Evolutionary conservation across 2,329 filamentous ascomycete species (phyloP), one percentile per base, ranked within the genome.

Genomic region (Dothideomycetidae sp.): DNA sequence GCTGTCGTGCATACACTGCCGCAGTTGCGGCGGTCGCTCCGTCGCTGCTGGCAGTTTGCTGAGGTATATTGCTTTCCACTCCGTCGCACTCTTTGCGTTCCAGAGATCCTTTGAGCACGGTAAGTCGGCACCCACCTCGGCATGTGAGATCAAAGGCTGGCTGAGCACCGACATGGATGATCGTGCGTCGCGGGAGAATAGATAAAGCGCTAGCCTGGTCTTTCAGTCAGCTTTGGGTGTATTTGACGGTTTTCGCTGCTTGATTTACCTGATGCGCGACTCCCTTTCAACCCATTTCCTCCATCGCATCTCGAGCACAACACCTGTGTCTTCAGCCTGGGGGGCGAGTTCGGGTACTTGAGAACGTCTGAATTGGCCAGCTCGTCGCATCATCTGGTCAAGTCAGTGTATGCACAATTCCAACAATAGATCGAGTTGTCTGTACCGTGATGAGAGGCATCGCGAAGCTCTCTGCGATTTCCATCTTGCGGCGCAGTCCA

Each of bases 91-190:
- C 18, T 67, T 65, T 2, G 79, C 78, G 33, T 71, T 66, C 79
- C 79, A 85, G 2, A 84, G 53, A 10, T 69, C 64, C 37, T 68
- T 64, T 0, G 71, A 61, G 42, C 70, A 70, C 0, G 79, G 78
- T 0, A 84, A 54, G 1, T 77, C 75, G 2, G 81, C 57, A 3
- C 71, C 71, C 33, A 83, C 58, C 48, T 83, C 79, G 0, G 75
- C 67, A 48, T 81, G 83, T 0, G 78, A 78, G 45, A 82, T 71
- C 13, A 73, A 59, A 0, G 76, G 74, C 41, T 70, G 75, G 14
- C 69, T 73, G 37, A 79, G 61, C 3, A 78, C 64, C 1, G 73
- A 71, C 60, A 83, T 77, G 2, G 78, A 80, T 3, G 70, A 66
- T 43, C 80, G 74, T 0, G 73, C 65, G 48, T 83, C 78, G 40